Conservation (phyloP, 2,329 filamentous ascomycete species). For the Trichoderma polysporum region DNA sequence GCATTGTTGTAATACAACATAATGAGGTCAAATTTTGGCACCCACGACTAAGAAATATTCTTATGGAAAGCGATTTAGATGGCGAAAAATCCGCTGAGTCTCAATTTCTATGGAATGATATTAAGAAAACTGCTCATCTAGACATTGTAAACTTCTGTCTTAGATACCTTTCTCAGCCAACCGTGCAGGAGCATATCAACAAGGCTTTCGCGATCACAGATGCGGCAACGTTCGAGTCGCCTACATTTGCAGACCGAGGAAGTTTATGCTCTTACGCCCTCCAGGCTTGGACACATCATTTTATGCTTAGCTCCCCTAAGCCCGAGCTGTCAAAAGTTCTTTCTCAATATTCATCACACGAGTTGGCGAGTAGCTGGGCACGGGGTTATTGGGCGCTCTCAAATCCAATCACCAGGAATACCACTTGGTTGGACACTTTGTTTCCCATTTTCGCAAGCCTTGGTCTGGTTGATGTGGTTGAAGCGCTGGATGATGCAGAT, state of each 20-base stretch:
- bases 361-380: conserved; percentile 13
- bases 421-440: conserved; percentile 2
- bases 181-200: conserved; percentile 11
- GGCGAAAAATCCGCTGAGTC: neutral
- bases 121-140: conserved; percentile 14
- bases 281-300: conserved; percentile 22
- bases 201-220: conserved; percentile 7
- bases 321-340: conserved; percentile 5
- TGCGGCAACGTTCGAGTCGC: conserved; percentile 5
- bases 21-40: conserved; percentile 20
- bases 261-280: conserved; percentile 20
- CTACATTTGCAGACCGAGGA: conserved; percentile 11
- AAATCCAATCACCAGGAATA: conserved; percentile 20
- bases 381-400: conserved; percentile 21
- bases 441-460: conserved; percentile 21
- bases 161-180: conserved; percentile 17
- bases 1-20: conserved; percentile 20
- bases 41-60: conserved; percentile 15
- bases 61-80: neutral
- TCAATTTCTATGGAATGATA: conserved; percentile 9
- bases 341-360: neutral
- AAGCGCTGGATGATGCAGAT: conserved; percentile 16
- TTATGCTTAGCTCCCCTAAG: neutral
- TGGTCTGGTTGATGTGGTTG: neutral
- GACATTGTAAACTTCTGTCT: conserved; percentile 19